Percentiles rank a stretch among this genome's conserved stretches.
These are phyloP conservation scores for Pseudogymnoascus sp. DNA, from an alignment of 2,329 filamentous ascomycete genomes.

Conservation along the genomic window DNA sequence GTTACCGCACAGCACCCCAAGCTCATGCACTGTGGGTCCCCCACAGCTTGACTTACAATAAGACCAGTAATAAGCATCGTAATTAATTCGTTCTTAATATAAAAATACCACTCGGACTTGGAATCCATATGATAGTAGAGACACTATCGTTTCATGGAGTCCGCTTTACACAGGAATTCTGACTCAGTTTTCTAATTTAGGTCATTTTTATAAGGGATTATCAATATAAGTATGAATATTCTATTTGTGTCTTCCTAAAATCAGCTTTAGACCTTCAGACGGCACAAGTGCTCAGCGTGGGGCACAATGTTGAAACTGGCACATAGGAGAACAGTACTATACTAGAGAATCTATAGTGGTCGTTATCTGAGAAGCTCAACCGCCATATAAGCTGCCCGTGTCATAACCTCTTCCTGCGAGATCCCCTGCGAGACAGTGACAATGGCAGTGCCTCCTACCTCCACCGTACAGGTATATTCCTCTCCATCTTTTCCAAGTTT, in stretches of 20 bases:
- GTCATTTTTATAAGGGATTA: too few species aligned
- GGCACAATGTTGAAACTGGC: background rate
- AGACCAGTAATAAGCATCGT: too few species aligned
- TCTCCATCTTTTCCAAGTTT: slow-evolving; percentile 25
- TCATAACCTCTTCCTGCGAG: slow-evolving; percentile 54
- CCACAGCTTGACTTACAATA: too few species aligned
- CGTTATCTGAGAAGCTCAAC: slow-evolving; percentile 42
- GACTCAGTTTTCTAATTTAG: too few species aligned
- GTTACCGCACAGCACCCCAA: background rate
- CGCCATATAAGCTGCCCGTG: slow-evolving; percentile 41
- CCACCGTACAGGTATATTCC: slow-evolving; percentile 10
- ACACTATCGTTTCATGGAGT: too few species aligned
- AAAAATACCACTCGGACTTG: too few species aligned
- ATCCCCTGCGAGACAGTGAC: slow-evolving; percentile 20
- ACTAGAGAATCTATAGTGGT: background rate
- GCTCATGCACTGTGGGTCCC: too few species aligned
- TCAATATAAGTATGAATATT: too few species aligned
- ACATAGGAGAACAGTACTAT: background rate
- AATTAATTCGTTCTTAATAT: too few species aligned
- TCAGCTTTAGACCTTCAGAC: background rate
- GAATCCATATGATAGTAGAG: too few species aligned
- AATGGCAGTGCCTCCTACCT: slow-evolving; percentile 11
- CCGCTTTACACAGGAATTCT: too few species aligned
- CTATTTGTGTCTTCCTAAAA: too few species aligned
- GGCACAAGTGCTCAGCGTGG: background rate